Conservation (phyloP, 2,329 filamentous ascomycete genomes). For the Gnomoniopsis sp. region DNA sequence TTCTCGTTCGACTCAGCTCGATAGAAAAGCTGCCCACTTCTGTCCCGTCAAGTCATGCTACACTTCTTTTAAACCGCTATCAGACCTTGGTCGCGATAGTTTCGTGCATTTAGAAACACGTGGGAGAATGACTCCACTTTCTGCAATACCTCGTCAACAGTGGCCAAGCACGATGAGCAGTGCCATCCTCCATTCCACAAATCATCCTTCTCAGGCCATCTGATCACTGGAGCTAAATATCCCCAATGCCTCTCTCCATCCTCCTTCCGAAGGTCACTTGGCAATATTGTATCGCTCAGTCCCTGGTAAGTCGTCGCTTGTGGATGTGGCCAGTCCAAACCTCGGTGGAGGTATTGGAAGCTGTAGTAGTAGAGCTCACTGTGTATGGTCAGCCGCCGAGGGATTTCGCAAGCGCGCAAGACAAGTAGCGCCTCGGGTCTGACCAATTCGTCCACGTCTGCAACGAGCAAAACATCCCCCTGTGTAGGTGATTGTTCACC, state of each 20-base stretch:
- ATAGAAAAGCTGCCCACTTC: conserved; percentile 43
- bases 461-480: conserved; percentile 56
- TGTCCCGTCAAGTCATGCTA: conserved; percentile 54
- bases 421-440: conserved; percentile 46
- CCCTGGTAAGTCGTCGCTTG: conserved; percentile 56
- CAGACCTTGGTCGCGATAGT: conserved; percentile 42
- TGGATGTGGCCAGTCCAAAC: conserved; percentile 52
- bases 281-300: conserved; percentile 43
- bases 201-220: conserved; percentile 39
- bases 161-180: conserved; percentile 59
- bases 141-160: conserved; percentile 49
- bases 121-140: conserved; percentile 59
- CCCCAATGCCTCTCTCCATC: conserved; percentile 31
- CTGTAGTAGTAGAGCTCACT: conserved; percentile 56
- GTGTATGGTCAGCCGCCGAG: conserved; percentile 47
- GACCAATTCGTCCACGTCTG: conserved; percentile 59
- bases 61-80: conserved; percentile 49
- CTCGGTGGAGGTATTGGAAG: conserved; percentile 49
- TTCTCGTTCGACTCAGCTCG: conserved; percentile 49
- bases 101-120: conserved; percentile 45
- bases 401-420: conserved; percentile 49
- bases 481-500: conserved; percentile 37
- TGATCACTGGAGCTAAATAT: conserved; percentile 28
- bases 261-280: conserved; percentile 49
- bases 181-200: conserved; percentile 56